Conservation (phyloP, 345 rosid genomes). For the Salix koriyanagi region DNA sequence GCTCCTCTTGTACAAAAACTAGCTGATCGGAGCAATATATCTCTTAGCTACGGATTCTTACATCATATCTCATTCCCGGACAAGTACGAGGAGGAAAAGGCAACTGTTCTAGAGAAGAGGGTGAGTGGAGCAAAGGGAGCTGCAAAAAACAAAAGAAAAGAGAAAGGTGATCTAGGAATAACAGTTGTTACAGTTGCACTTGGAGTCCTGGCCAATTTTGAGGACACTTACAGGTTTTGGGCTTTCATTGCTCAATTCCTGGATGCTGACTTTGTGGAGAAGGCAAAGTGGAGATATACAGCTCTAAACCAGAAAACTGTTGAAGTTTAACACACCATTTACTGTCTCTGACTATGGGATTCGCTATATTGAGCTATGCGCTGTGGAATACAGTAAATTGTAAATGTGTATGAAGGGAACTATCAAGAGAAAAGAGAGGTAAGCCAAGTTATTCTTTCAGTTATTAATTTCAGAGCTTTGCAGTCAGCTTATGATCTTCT, state of each 20-base stretch:
- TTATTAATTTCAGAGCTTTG: neutral
- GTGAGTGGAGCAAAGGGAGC: constrained; percentile 23
- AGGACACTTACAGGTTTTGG: constrained; percentile 81
- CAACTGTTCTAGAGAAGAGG: constrained; percentile 45
- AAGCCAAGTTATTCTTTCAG: neutral
- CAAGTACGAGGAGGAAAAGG: constrained; percentile 51
- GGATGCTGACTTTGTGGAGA: constrained; percentile 88
- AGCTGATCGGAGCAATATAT: constrained; percentile 67
- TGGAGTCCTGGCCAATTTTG: constrained; percentile 76
- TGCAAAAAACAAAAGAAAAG: constrained; percentile 27
- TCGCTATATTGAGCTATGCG: neutral
- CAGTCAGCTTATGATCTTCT: constrained; percentile 5
- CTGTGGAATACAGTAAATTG: neutral
- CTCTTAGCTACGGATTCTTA: constrained; percentile 64
- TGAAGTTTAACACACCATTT: constrained; percentile 40
- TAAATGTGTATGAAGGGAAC: neutral
- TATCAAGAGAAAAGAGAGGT: neutral
- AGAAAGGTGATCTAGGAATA: constrained; percentile 43
- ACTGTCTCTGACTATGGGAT: neutral
- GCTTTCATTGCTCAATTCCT: constrained; percentile 74
- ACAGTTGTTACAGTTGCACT: constrained; percentile 70
- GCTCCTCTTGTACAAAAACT: constrained; percentile 83
- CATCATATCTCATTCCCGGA: constrained; percentile 61
- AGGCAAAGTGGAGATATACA: constrained; percentile 70
- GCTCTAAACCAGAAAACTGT: constrained; percentile 58